A percentile compares a stretch with the other conserved stretches of the same genome.
phyloP scores from a whole-genome alignment of 805 yeast genomes.

The Cyberlindnera suaveolens region DNA sequence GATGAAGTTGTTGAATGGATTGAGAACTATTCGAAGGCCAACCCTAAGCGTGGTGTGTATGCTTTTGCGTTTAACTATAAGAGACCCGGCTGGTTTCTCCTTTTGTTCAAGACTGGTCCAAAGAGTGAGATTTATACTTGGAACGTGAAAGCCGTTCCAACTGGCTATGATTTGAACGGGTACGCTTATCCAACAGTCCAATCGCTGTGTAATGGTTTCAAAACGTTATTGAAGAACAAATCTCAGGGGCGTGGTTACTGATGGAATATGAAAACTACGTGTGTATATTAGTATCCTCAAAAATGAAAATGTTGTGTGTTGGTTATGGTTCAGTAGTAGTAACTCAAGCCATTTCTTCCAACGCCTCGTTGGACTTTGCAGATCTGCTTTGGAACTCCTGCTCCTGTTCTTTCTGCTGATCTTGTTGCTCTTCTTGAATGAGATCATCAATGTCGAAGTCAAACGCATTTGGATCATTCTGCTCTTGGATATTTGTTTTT shows the following conservation, averaged over 20 bases:
- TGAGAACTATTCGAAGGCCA: constrained; percentile 83
- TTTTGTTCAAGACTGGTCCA: constrained; percentile 78
- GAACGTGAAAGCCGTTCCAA: constrained; percentile 87
- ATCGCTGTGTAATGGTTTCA: constrained; percentile 90
- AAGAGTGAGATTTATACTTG: constrained; percentile 67
- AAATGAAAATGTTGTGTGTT: neutral
- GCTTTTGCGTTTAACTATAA: constrained; percentile 87
- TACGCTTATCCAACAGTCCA: constrained; percentile 87
- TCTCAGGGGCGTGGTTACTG: neutral
- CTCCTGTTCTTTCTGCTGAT: constrained; percentile 11
- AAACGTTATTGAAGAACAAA: constrained; percentile 42
- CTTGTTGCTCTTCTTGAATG: constrained; percentile 15
- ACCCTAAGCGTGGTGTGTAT: constrained; percentile 84
- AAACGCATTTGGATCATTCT: constrained; percentile 18
- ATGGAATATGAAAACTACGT: neutral
- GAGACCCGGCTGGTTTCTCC: constrained; percentile 88
- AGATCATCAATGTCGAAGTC: constrained; percentile 25
- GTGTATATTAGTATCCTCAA: neutral
- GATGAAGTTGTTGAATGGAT: constrained; percentile 82
- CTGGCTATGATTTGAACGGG: constrained; percentile 74
- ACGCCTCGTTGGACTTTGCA: constrained; percentile 12
- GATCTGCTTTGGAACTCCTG: constrained; percentile 10
- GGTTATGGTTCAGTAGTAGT: neutral
- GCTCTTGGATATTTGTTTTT: neutral
- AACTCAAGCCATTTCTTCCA: constrained; percentile 18